phyloP scores from a whole-genome alignment of 202 grass and related monocot genomes.

The Setaria italica region DNA sequence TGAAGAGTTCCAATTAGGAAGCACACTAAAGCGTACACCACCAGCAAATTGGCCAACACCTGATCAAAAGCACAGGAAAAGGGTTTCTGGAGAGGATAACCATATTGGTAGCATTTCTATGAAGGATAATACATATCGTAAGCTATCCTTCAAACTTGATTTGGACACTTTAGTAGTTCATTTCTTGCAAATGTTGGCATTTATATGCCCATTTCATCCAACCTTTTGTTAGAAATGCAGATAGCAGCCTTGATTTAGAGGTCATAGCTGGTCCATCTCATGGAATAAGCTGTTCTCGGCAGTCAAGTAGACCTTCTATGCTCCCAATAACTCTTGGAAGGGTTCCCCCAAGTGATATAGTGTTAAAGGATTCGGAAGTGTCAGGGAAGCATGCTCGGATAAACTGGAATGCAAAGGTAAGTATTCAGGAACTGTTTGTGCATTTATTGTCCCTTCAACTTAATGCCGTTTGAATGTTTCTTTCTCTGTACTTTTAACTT shows the following conservation, averaged over 20 bases:
- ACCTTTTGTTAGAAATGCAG: constrained; percentile 72
- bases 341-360: constrained; percentile 68
- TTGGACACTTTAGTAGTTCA: constrained; percentile 15
- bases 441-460: constrained; percentile 29
- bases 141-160: constrained; percentile 38
- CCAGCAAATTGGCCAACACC: constrained; percentile 45
- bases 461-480: constrained; percentile 19
- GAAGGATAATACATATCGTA: constrained; percentile 71
- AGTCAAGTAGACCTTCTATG: constrained; percentile 48
- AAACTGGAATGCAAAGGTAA: constrained; percentile 78
- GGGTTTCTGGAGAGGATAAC: constrained; percentile 40
- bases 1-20: constrained; percentile 59
- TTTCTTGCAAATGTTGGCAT: constrained; percentile 30
- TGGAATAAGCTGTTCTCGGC: constrained; percentile 63
- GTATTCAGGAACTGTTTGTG: constrained; percentile 10
- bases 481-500: neutral
- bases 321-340: constrained; percentile 72
- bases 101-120: constrained; percentile 39
- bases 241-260: constrained; percentile 68
- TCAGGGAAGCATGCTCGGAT: constrained; percentile 87
- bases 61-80: constrained; percentile 59
- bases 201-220: constrained; percentile 48
- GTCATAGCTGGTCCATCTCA: constrained; percentile 80
- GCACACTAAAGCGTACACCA: constrained; percentile 60
- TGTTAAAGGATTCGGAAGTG: constrained; percentile 82